These are phyloP conservation scores for Wallemia ichthyophaga DNA, from an alignment of 1,284 basidiomycete species.

Conservation along the genomic window DNA sequence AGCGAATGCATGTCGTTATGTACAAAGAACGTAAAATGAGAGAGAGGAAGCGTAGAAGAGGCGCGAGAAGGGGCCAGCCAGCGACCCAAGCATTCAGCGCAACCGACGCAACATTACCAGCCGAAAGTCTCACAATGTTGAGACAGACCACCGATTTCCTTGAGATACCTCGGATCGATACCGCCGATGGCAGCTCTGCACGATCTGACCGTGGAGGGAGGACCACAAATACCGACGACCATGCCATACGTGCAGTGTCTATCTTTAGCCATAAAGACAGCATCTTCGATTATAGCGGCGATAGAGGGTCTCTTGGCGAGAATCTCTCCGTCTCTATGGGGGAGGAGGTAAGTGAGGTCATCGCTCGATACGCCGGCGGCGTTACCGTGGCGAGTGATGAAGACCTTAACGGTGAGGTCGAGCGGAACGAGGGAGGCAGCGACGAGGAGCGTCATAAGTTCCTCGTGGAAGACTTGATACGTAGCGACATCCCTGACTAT, in stretches of 20 bases:
- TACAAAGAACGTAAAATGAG: background rate
- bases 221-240: background rate
- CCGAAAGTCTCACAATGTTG: background rate
- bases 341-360: background rate
- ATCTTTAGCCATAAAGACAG: background rate
- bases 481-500: background rate
- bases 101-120: background rate
- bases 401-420: background rate
- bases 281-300: background rate
- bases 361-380: background rate
- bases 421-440: background rate
- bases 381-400: background rate
- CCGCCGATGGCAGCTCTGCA: background rate
- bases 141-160: background rate
- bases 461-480: slow-evolving; percentile 1
- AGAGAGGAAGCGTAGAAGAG: background rate
- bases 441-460: background rate
- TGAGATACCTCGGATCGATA: background rate
- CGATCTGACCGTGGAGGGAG: background rate
- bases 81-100: no score
- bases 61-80: no score
- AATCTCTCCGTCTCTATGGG: background rate
- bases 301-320: background rate
- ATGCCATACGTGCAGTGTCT: background rate
- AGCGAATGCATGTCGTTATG: background rate